Conservation (phyloP, 768 basidiomycete species). For the Rhizopogon vulgaris region DNA sequence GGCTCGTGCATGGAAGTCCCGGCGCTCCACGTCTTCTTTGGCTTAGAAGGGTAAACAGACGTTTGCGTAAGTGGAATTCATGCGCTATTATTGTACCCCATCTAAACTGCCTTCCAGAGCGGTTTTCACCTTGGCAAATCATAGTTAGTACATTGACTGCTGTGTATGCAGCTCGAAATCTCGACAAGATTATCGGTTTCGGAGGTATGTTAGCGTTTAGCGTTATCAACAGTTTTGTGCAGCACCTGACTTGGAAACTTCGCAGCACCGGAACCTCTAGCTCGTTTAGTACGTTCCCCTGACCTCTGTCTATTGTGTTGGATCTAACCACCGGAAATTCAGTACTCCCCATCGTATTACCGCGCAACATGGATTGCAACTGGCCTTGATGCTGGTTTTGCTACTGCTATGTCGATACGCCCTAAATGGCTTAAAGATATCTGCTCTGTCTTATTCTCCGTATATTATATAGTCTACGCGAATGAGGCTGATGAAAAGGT, state of each 20-base stretch:
- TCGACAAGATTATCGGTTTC: slow-evolving; percentile 81
- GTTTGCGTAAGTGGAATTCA: slow-evolving; percentile 42
- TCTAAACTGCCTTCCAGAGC: slow-evolving; percentile 34
- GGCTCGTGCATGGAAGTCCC: slow-evolving; percentile 60
- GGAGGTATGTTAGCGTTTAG: slow-evolving; percentile 41
- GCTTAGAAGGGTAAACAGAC: slow-evolving; percentile 52
- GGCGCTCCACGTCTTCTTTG: slow-evolving; percentile 63
- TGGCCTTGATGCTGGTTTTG: slow-evolving; percentile 95
- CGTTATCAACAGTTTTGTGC: background rate
- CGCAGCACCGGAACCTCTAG: slow-evolving; percentile 88
- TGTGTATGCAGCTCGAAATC: slow-evolving; percentile 76
- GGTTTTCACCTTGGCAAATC: slow-evolving; percentile 96
- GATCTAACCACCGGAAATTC: slow-evolving; percentile 5
- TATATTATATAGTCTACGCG: slow-evolving; percentile 86
- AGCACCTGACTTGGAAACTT: slow-evolving; percentile 2
- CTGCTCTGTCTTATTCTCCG: slow-evolving; percentile 76
- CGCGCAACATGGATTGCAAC: slow-evolving; percentile 94
- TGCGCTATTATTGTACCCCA: background rate
- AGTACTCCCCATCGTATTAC: slow-evolving; percentile 93
- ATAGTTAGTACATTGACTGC: slow-evolving; percentile 79
- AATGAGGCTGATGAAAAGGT: slow-evolving; percentile 97
- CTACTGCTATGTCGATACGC: slow-evolving; percentile 88
- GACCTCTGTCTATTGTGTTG: background rate
- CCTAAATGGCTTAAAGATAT: slow-evolving; percentile 90
- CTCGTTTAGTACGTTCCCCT: slow-evolving; percentile 60